These are phyloP conservation scores for Abortiporus biennis DNA, from an alignment of 1,284 basidiomycete genomes.

Conservation along the genomic window DNA sequence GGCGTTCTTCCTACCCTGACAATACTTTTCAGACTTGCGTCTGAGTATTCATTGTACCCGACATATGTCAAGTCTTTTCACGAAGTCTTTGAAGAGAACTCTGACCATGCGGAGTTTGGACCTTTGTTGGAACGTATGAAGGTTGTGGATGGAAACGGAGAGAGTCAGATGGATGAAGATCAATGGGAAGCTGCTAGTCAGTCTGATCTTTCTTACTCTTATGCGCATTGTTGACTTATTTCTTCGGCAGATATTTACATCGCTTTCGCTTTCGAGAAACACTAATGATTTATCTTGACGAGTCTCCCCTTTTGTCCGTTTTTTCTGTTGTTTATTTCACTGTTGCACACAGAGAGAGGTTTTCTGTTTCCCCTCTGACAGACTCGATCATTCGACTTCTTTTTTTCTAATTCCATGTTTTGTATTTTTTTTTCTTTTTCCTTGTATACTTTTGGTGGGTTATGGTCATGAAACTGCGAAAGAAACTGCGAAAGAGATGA, in stretches of 20 bases:
- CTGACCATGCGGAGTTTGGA: constrained; percentile 70
- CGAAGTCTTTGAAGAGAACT: constrained; percentile 77
- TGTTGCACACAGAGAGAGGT: too few relatives aligned
- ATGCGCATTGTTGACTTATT: neutral
- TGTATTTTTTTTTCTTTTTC: too few relatives aligned
- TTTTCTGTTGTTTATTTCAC: too few relatives aligned
- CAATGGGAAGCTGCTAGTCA: constrained; percentile 96
- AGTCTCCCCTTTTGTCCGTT: neutral
- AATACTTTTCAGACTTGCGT: constrained; percentile 60
- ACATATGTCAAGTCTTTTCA: constrained; percentile 88
- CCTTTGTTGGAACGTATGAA: constrained; percentile 82
- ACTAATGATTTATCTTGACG: constrained; percentile 16
- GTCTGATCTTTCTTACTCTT: constrained; percentile 28
- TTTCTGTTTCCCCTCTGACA: too few relatives aligned
- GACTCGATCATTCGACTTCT: too few relatives aligned
- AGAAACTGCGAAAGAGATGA: too few relatives aligned
- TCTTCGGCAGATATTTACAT: constrained; percentile 67
- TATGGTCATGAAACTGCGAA: too few relatives aligned
- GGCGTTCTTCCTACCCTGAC: neutral
- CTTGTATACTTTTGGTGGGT: too few relatives aligned
- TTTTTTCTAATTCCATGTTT: too few relatives aligned
- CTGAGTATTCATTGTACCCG: constrained; percentile 72
- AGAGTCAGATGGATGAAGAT: constrained; percentile 85
- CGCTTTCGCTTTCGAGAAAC: constrained; percentile 78
- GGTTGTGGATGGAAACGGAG: constrained; percentile 78